Base-by-base conservation (phyloP, 805 yeast species). In the Yarrowia deformans region DNA sequence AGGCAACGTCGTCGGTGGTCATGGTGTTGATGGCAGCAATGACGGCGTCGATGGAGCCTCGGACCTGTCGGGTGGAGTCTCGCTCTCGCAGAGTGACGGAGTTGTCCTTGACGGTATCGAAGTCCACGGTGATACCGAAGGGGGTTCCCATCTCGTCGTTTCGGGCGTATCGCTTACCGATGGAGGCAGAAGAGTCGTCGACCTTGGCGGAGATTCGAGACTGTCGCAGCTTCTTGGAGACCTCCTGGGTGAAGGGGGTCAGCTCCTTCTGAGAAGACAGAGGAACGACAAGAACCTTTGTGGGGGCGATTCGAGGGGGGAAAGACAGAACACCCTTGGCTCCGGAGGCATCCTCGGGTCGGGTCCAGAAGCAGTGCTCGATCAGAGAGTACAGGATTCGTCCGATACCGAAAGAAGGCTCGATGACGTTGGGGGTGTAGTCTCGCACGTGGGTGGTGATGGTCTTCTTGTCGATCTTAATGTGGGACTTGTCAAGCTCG, bases 121-220 rank as follows among this genome's bases (percentile, higher is more conserved):
- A 94, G 81, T 94, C 99, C 75, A 94, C 90, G 72, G 99, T 94
- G 81, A 94, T 87, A 79, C 99, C 99, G 79, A 95, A 95, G 75
- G 99, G 99, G 68, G 98, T 95, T 81, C 99, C 99, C 77, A 94
- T 85, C 83, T 94, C 99, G 81, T 94, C 99, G 80, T 94, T 94
- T 84, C 99, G 91, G 72, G 99, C 93, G 77, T 94, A 94, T 83
- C 99, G 90, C 84, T 93, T 91, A 82, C 99, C 99, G 76, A 94
- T 95, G 40, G 98, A 91, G 23, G 97, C 98, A 74, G 97, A 90
- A 10, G 98, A 92, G 80, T 94, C 98, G 79, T 95, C 99, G 70
- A 94, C 89, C 85, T 93, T 94, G 85, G 93, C 91, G 73, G 98
- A 94, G 75, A 95, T 88, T 79, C 93, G 94, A 71, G 87, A 88